These are phyloP conservation scores for Cyberlindnera euphorbiiphila DNA, from an alignment of 805 yeast genomes.

Conservation along the genomic window DNA sequence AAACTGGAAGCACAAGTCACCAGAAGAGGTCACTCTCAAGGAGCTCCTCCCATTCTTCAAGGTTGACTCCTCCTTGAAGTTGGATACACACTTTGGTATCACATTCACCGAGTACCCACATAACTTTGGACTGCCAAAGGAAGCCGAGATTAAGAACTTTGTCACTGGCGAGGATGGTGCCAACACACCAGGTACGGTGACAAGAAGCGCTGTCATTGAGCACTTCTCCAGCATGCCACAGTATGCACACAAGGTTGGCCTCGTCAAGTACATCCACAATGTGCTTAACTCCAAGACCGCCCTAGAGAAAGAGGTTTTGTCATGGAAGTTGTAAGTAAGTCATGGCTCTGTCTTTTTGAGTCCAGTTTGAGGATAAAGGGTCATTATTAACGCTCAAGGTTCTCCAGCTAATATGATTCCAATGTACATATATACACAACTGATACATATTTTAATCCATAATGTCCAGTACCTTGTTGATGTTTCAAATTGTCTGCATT, in stretches of 20 bases:
- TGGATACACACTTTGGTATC: constrained; percentile 28
- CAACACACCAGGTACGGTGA: constrained; percentile 28
- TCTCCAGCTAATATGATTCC: too few relatives aligned
- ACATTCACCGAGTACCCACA: constrained; percentile 43
- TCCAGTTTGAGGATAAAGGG: constrained; percentile 18
- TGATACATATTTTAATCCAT: too few relatives aligned
- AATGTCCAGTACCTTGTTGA: too few relatives aligned
- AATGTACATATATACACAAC: too few relatives aligned
- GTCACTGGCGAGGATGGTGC: constrained; percentile 65
- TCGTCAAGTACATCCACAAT: constrained; percentile 52
- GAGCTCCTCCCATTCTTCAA: constrained; percentile 31
- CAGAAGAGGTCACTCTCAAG: constrained; percentile 34
- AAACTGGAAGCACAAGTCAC: constrained; percentile 42
- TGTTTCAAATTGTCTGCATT: too few relatives aligned
- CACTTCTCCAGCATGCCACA: constrained; percentile 46
- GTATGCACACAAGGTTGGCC: constrained; percentile 55
- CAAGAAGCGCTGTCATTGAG: constrained; percentile 61
- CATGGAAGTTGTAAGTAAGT: constrained; percentile 21
- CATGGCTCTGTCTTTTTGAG: background rate
- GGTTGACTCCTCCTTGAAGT: constrained; percentile 28
- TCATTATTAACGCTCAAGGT: background rate
- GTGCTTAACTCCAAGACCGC: constrained; percentile 40
- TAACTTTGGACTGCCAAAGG: constrained; percentile 78
- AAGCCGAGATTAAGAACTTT: constrained; percentile 56
- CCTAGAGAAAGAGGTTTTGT: constrained; percentile 9